Percentiles rank a stretch among this genome's conserved stretches.
These are phyloP conservation scores for Lyophyllum decastes DNA, from an alignment of 768 basidiomycete species.

Conservation along the genomic window DNA sequence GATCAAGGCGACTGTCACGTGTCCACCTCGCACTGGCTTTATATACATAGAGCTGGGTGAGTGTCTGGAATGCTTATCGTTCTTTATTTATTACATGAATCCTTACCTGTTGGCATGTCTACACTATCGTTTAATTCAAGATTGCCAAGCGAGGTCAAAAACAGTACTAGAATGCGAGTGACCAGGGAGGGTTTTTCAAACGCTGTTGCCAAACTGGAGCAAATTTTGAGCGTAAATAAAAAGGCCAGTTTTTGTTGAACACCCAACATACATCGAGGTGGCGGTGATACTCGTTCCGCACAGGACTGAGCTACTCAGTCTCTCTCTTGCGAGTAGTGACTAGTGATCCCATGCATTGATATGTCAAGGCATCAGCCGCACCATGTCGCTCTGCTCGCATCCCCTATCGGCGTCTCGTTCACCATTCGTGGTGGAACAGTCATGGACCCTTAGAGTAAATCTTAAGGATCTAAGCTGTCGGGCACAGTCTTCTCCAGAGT, in stretches of 20 bases:
- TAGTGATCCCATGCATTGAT: background rate
- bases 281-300: slow-evolving; percentile 5
- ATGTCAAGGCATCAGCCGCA: background rate
- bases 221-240: background rate
- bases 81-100: too few species aligned
- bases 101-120: too few species aligned
- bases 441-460: background rate
- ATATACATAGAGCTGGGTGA: too few species aligned
- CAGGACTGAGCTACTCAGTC: background rate
- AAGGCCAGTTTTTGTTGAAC: background rate
- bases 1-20: too few species aligned
- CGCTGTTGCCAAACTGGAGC: background rate
- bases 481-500: background rate
- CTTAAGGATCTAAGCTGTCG: background rate
- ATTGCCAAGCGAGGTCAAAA: too few species aligned
- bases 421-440: background rate
- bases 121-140: too few species aligned
- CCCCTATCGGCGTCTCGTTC: background rate
- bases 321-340: background rate
- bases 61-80: too few species aligned
- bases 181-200: too few species aligned
- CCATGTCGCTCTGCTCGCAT: background rate
- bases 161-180: too few species aligned
- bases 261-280: background rate
- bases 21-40: background rate